Conservation (phyloP, 768 basidiomycete genomes). For the Kwoniella bestiolae region DNA sequence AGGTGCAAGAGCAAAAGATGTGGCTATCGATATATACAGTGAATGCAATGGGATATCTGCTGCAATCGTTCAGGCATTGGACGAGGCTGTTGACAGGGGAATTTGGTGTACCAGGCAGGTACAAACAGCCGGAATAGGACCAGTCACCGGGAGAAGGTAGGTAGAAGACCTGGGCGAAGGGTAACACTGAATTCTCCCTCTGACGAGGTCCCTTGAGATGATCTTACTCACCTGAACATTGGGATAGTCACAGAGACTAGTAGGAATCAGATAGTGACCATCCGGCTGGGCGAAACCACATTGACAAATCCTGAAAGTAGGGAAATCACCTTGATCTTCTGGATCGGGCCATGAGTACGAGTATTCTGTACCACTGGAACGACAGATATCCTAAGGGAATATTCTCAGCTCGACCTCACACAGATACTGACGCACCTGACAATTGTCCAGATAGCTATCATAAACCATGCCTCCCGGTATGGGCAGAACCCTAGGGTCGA, state of each 20-base stretch:
- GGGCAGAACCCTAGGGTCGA: background rate
- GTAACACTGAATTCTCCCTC: background rate
- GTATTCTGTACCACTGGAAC: background rate
- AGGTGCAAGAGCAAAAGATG: background rate
- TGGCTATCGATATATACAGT: background rate
- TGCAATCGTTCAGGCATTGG: background rate
- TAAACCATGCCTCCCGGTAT: background rate
- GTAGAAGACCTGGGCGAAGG: background rate
- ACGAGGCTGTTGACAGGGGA: background rate
- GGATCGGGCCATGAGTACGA: constrained; percentile 8
- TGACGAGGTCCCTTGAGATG: background rate
- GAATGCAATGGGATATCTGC: constrained; percentile 4
- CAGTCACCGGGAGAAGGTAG: constrained; percentile 5
- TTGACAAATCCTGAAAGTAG: constrained; percentile 3
- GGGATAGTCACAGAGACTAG: constrained; percentile 7
- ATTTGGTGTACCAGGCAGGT: background rate
- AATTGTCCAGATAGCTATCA: constrained; percentile 4
- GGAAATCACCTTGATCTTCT: background rate
- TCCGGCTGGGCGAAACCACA: background rate
- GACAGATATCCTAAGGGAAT: background rate
- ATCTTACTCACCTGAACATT: background rate
- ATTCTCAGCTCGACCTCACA: background rate
- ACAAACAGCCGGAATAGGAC: constrained; percentile 8
- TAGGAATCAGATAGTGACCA: background rate
- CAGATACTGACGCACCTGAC: background rate